Base-by-base conservation (phyloP, 2,329 filamentous ascomycete genomes). In the Ceratocystiopsis sp. region DNA sequence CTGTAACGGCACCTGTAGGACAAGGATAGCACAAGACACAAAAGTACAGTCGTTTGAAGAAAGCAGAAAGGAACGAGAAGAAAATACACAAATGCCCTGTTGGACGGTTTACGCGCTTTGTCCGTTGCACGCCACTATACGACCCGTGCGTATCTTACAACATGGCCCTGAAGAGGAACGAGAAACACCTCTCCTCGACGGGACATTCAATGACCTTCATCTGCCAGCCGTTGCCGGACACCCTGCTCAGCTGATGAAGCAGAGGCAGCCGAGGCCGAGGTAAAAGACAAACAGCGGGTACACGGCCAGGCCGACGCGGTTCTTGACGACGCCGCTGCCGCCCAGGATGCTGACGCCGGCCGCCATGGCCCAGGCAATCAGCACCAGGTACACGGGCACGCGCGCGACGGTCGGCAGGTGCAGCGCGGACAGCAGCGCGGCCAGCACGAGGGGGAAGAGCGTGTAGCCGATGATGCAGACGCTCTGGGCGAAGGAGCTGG, bases 381-480 rank as follows among this genome's bases (percentile, higher is more conserved):
- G 73, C 32, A 93, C 71, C 41, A 91, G 68, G 60, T 98, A 96
- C 42, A 98, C 76, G 1, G 91, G 91, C 57, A 96, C 84, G 45
- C 91, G 73, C 7, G 81, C 75, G 50, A 96, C 82, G 53, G 76
- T 80, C 37, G 78, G 80, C 9, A 96, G 70, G 41, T 75, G 71
- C 32, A 98, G 57, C 1, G 89, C 89, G 44, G 86, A 94, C 50
- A 98, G 75, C 42, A 95, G 66, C 2, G 89, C 78, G 9, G 93
- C 93, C 52, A 98, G 83, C 53, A 96, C 91, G 42, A 98, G 75
- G 2, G 91, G 91, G 64, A 98, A 98, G 44, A 98, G 75, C 1
- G 91, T 98, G 62, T 98, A 98, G 38, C 91, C 91, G 58, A 98
- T 98, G 54, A 98, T 93, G 61, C 87, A 96, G 52, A 98, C 75